These are phyloP conservation scores for Pseudognaphalium luteoalbum DNA, from an alignment of 129 eudicot species.

Conservation along the genomic window DNA sequence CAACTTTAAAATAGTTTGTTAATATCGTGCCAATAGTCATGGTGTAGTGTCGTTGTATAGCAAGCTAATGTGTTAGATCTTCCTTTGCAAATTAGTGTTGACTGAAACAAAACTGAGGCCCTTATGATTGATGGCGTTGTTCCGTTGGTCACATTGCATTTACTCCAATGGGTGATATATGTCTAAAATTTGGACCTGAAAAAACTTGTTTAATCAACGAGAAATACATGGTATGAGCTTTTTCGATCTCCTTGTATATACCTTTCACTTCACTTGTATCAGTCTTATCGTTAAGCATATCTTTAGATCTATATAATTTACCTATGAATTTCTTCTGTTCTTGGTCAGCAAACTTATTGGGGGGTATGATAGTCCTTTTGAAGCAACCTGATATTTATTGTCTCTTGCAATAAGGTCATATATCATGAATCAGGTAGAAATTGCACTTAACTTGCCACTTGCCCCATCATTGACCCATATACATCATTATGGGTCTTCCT, in stretches of 20 bases:
- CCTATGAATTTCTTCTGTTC: neutral
- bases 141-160: too few relatives aligned
- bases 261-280: too few relatives aligned
- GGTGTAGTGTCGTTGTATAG: neutral
- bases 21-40: neutral
- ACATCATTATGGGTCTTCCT: conserved; percentile 1
- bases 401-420: conserved; percentile 7
- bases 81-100: too few relatives aligned
- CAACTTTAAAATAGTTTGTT: neutral
- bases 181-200: neutral
- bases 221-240: neutral
- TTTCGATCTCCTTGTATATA: neutral
- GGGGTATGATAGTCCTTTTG: neutral
- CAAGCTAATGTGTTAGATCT: neutral
- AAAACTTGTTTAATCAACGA: neutral
- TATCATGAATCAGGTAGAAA: neutral
- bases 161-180: neutral
- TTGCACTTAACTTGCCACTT: conserved; percentile 8
- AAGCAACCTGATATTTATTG: conserved; percentile 17
- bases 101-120: too few relatives aligned
- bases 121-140: too few relatives aligned
- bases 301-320: too few relatives aligned
- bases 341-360: neutral
- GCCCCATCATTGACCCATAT: conserved; percentile 12
- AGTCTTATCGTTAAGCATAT: neutral